A percentile compares a stretch with the other conserved stretches of the same genome.
These are phyloP conservation scores for Heterobasidion annosum DNA, from an alignment of 1,284 basidiomycete genomes.

Conservation along the genomic window DNA sequence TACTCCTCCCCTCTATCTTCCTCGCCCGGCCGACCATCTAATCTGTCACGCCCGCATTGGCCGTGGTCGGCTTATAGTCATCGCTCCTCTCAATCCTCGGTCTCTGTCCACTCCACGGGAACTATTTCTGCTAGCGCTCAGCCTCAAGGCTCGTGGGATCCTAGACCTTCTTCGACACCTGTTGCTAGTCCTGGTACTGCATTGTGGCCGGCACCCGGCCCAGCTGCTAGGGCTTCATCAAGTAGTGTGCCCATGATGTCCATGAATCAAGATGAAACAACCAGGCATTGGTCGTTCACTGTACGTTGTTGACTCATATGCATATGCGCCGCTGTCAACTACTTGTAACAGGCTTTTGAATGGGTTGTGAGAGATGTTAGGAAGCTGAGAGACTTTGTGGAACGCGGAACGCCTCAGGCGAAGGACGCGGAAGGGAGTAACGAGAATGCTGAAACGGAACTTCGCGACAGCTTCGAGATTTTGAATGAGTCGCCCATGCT, in stretches of 20 bases:
- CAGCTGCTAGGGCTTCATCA: conserved; percentile 11
- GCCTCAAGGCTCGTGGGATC: conserved; percentile 18
- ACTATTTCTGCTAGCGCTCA: conserved; percentile 11
- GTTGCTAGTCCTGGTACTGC: conserved; percentile 17
- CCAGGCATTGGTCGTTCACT: conserved; percentile 53
- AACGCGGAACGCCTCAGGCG: conserved; percentile 11
- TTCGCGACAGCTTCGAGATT: conserved; percentile 41
- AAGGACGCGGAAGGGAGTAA: conserved; percentile 6
- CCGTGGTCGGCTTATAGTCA: conserved; percentile 40
- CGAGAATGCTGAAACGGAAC: conserved; percentile 8
- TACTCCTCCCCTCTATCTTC: conserved; percentile 32
- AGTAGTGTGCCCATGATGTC: conserved; percentile 10
- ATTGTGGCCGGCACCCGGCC: conserved; percentile 10
- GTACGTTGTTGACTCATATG: conserved; percentile 23
- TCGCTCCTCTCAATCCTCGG: conserved; percentile 23
- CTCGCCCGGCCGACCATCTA: conserved; percentile 35
- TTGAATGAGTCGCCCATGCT: conserved; percentile 55
- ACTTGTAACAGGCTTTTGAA: conserved; percentile 46
- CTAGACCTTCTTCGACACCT: conserved; percentile 13
- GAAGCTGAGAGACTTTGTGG: conserved; percentile 46
- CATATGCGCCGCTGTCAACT: background rate
- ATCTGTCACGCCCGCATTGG: conserved; percentile 46
- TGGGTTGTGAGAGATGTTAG: conserved; percentile 52
- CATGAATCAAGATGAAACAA: conserved; percentile 30
- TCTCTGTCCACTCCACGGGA: conserved; percentile 18